These are phyloP conservation scores for Microbotryum violaceum DNA, from an alignment of 1,284 basidiomycete genomes.

Conservation along the genomic window DNA sequence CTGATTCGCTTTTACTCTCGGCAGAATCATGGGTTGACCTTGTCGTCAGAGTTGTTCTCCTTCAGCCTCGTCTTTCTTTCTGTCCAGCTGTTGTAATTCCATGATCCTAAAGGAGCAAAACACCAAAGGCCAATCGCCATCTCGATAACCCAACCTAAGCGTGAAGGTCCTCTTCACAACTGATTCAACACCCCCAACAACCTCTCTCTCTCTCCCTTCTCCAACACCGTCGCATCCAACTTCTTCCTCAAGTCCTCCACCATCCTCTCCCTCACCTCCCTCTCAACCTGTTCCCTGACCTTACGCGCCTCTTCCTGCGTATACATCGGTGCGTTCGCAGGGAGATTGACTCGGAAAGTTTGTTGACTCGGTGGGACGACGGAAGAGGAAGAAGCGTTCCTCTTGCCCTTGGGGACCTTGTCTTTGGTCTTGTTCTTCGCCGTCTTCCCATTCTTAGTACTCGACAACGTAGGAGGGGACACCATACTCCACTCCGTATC, in stretches of 20 bases:
- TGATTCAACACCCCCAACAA: too few relatives aligned
- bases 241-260: background rate
- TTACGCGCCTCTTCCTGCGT: too few relatives aligned
- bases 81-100: too few relatives aligned
- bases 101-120: too few relatives aligned
- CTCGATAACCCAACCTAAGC: too few relatives aligned
- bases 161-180: too few relatives aligned
- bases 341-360: slow-evolving; percentile 4
- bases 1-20: too few relatives aligned
- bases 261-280: slow-evolving; percentile 5
- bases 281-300: slow-evolving; percentile 2
- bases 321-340: slow-evolving; percentile 2
- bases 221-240: background rate
- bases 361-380: slow-evolving; percentile 2
- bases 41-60: too few relatives aligned
- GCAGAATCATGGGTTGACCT: too few relatives aligned
- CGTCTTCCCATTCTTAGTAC: background rate
- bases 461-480: slow-evolving; percentile 3
- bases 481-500: slow-evolving; percentile 18
- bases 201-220: too few relatives aligned
- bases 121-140: too few relatives aligned
- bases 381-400: background rate
- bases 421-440: background rate
- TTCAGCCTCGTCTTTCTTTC: too few relatives aligned
- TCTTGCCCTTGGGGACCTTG: background rate